Conservation (phyloP, 2,329 filamentous ascomycete species). For the Colletotrichum phormii region DNA sequence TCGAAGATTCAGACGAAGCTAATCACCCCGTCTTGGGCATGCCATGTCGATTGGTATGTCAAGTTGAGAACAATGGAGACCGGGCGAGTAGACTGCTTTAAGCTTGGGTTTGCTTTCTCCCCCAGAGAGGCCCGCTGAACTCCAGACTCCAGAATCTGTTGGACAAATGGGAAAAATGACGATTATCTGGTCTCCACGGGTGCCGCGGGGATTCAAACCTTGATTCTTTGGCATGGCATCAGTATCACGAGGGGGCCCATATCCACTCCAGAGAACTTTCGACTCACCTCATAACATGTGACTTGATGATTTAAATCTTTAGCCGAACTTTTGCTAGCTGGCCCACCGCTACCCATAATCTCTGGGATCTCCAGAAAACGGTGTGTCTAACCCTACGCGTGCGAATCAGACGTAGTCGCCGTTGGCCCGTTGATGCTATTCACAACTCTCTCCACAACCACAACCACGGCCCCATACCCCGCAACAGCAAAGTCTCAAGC, state of each 20-base stretch:
- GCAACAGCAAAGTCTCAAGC: not conserved
- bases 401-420: not conserved
- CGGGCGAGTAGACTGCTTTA: not conserved
- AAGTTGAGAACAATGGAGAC: not conserved
- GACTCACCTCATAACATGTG: not conserved
- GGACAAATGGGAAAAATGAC: not conserved
- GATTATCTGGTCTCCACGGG: not conserved
- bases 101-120: not conserved
- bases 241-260: not conserved
- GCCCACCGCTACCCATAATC: not conserved
- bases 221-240: not conserved
- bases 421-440: not conserved
- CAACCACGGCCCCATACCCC: not conserved
- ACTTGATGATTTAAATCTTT: not conserved
- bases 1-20: not conserved
- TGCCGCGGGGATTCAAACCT: not conserved
- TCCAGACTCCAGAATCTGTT: not conserved
- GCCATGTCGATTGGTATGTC: not conserved
- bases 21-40: not conserved
- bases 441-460: not conserved
- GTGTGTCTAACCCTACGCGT: not conserved
- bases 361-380: not conserved
- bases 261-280: not conserved
- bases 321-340: not conserved
- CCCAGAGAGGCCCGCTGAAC: not conserved